Evolutionary conservation across 192 early-diverging fungal genomes (phyloP).

Genomic region (Coemansia sp.): DNA sequence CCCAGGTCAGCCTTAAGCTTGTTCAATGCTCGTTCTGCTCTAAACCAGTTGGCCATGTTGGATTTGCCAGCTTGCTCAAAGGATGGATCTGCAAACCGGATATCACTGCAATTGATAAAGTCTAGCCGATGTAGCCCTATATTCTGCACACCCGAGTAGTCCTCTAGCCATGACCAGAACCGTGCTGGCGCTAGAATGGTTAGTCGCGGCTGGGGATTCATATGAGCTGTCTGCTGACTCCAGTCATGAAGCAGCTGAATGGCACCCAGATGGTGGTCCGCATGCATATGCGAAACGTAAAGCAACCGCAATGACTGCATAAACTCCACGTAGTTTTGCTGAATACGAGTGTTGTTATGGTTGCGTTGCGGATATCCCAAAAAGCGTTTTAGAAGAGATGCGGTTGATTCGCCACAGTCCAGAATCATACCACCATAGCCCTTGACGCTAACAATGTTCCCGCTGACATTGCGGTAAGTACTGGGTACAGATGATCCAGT

Average conservation of each 20-base stretch:
- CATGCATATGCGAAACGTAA: slow-evolving; percentile 95
- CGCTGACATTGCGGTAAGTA: slow-evolving; percentile 89
- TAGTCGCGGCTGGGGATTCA: slow-evolving; percentile 22
- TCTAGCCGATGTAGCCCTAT: slow-evolving; percentile 46
- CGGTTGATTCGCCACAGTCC: slow-evolving; percentile 89
- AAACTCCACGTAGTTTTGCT: slow-evolving; percentile 45
- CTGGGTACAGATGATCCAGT: slow-evolving; percentile 88
- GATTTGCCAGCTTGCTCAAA: background rate
- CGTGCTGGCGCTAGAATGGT: slow-evolving; percentile 51
- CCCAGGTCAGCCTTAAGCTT: slow-evolving; percentile 45
- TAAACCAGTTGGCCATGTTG: background rate
- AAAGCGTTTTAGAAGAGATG: slow-evolving; percentile 74
- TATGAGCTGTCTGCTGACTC: slow-evolving; percentile 55
- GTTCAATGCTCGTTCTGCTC: background rate
- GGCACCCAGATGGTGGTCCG: slow-evolving; percentile 94
- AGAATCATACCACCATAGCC: slow-evolving; percentile 67
- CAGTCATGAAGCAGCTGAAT: slow-evolving; percentile 70
- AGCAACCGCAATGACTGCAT: slow-evolving; percentile 64
- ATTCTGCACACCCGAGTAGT: slow-evolving; percentile 47
- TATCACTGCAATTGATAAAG: slow-evolving; percentile 44
- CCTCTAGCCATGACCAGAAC: slow-evolving; percentile 50
- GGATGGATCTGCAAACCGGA: slow-evolving; percentile 16
- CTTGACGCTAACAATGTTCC: slow-evolving; percentile 70
- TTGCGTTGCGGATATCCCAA: slow-evolving; percentile 58
- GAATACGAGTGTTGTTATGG: slow-evolving; percentile 39